Base-by-base conservation (phyloP, 1,284 basidiomycete genomes). In the Ceratobasidium sp. region DNA sequence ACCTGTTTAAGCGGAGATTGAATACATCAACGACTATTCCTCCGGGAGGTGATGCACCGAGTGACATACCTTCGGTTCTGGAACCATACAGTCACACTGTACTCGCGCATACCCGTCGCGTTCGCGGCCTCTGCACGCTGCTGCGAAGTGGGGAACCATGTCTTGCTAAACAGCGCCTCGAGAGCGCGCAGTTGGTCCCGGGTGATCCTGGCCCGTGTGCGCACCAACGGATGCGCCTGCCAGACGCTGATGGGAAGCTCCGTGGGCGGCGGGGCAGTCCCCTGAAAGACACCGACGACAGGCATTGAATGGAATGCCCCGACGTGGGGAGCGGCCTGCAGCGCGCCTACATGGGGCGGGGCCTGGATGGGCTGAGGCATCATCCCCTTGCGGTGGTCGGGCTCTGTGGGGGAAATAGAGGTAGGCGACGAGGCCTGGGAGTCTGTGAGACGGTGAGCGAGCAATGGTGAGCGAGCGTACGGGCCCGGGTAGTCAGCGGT, bases 71-170 rank as follows among this genome's bases (percentile, higher is more conserved):
- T 67, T 26, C 64, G 49, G 64, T 67, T 67, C 64, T 67, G 64
- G 43, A 67, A 67, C 64, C 64, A 67, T 13, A 67, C 64, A 11
- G 64, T 67, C 38, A 67, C 64, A 52, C 64, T 67, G 30, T 67
- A 67, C 49, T 67, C 64, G 38, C 64, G 64, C 64, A 67, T 67
- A 23, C 64, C 64, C 14, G 64, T 67, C 30, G 50, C 64, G 32
- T 32, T 57, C 21, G 64, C 64, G 11, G 64, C 64, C 43, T 67
- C 64, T 28, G 50, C 64, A 35, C 64, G 64, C 52, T 67, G 64
- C 50, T 67, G 64, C 26, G 64, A 67, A 16, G 64, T 67, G 8
- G 64, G 64, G 38, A 67, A 67, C 64, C 64, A 67, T 9, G 64
- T 67, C 38, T 67, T 67, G 49, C 35, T 52, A 67, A 67, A 67